A percentile compares a stretch with the other conserved stretches of the same genome.
These are phyloP conservation scores for Schizophyllum amplum DNA, from an alignment of 1,284 basidiomycete species.

Conservation along the genomic window DNA sequence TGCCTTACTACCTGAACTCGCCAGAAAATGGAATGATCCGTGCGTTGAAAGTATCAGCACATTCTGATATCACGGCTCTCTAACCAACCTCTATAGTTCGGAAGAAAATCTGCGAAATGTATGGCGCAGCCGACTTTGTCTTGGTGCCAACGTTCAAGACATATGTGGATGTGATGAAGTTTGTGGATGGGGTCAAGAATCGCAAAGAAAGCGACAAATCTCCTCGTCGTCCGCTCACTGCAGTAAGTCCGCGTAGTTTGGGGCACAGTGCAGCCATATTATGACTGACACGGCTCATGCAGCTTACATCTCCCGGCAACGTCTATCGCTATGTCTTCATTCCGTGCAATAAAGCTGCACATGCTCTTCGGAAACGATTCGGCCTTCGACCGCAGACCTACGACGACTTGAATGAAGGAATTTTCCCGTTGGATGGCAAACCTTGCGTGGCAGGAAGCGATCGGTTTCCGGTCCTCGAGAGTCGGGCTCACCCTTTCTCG, in stretches of 20 bases:
- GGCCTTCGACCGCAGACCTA: background rate
- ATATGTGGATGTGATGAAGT: background rate
- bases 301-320: background rate
- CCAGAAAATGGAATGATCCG: background rate
- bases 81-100: no score
- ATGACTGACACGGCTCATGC: no score
- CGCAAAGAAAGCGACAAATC: background rate
- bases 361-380: background rate
- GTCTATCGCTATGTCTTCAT: background rate
- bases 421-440: background rate
- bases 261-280: no score
- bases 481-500: background rate
- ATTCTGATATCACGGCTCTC: background rate
- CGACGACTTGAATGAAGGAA: background rate
- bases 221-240: background rate
- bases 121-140: background rate
- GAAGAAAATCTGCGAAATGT: background rate
- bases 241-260: background rate
- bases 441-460: background rate
- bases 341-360: background rate
- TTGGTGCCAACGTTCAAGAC: background rate
- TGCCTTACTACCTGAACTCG: background rate
- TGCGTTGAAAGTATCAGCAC: background rate
- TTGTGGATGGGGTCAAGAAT: background rate
- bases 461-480: background rate